Conservation (phyloP, 2,329 filamentous ascomycete genomes). For the Colletotrichum eleusines region DNA sequence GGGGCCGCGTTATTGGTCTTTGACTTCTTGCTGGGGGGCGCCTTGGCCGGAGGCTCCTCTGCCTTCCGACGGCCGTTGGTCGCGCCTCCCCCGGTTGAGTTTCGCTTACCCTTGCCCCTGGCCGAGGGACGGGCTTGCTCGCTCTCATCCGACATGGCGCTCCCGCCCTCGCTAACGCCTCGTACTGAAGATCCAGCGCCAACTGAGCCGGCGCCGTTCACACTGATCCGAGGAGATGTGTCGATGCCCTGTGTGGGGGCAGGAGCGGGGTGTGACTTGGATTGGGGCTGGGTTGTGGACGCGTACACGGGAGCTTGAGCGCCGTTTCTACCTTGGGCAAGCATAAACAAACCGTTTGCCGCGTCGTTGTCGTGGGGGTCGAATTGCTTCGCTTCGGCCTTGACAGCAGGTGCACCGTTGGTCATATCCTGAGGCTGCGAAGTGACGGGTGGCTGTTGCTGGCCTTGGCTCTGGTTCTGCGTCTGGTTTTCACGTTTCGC, state of each 20-base stretch:
- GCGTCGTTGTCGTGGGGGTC: slow-evolving; percentile 95
- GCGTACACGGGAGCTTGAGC: slow-evolving; percentile 64
- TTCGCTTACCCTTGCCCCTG: slow-evolving; percentile 78
- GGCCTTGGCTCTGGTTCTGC: slow-evolving; percentile 53
- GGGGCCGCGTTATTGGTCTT: slow-evolving; percentile 67
- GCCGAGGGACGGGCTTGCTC: slow-evolving; percentile 75
- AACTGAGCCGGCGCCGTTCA: slow-evolving; percentile 60
- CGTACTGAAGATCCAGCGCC: slow-evolving; percentile 56
- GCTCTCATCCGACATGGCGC: slow-evolving; percentile 79
- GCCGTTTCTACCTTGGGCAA: slow-evolving; percentile 80
- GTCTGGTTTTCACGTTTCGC: slow-evolving; percentile 68
- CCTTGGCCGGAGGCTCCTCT: slow-evolving; percentile 74
- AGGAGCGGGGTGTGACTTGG: slow-evolving; percentile 62
- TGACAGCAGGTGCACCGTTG: slow-evolving; percentile 55
- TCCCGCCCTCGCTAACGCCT: slow-evolving; percentile 75
- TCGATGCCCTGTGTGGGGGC: slow-evolving; percentile 53
- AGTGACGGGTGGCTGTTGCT: slow-evolving; percentile 44
- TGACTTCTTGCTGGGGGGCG: slow-evolving; percentile 75
- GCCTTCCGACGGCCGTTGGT: slow-evolving; percentile 82
- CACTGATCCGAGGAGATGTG: slow-evolving; percentile 64
- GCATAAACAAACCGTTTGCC: slow-evolving; percentile 91
- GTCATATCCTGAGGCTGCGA: slow-evolving; percentile 48
- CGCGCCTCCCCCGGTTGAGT: slow-evolving; percentile 55
- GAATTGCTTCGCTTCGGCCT: slow-evolving; percentile 70
- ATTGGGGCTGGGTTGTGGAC: slow-evolving; percentile 58